phyloP scores from a whole-genome alignment of 2,329 filamentous ascomycete species.

The Penicillium sp. region DNA sequence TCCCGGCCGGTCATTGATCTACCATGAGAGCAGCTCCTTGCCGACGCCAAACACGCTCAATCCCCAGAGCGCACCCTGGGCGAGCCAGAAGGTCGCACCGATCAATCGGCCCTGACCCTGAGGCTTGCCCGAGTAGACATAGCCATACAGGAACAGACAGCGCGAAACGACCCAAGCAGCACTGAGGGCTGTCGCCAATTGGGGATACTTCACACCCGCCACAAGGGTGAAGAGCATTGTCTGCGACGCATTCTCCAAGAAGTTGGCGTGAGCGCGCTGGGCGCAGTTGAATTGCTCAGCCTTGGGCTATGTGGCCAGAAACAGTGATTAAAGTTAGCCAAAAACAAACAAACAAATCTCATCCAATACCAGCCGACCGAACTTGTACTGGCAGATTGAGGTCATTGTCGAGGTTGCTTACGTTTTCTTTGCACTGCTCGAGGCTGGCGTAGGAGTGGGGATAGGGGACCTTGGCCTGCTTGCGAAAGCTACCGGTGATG shows the following conservation, averaged over 20 bases:
- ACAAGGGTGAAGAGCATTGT: conserved; percentile 49
- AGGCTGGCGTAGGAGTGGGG: conserved; percentile 54
- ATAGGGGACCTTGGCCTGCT: conserved; percentile 49
- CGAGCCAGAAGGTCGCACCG: conserved; percentile 35
- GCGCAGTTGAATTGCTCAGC: conserved; percentile 49
- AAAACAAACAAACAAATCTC: too few relatives aligned
- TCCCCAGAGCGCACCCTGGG: conserved; percentile 37
- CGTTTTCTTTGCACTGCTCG: conserved; percentile 47
- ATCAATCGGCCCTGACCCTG: conserved; percentile 34
- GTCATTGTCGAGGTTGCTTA: conserved; percentile 18
- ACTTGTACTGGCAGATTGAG: too few relatives aligned
- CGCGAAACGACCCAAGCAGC: conserved; percentile 48
- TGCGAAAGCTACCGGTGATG: conserved; percentile 45
- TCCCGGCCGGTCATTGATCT: not conserved
- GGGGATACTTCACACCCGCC: conserved; percentile 50
- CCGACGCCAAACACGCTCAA: conserved; percentile 35
- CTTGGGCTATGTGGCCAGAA: conserved; percentile 32
- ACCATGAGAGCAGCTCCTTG: conserved; percentile 24
- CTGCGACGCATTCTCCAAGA: conserved; percentile 52
- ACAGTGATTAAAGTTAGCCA: not conserved
- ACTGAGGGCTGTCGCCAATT: conserved; percentile 42
- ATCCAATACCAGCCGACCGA: too few relatives aligned
- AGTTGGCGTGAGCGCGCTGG: conserved; percentile 54
- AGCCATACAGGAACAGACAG: conserved; percentile 45
- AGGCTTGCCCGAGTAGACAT: conserved; percentile 37